Evolutionary conservation across 108 stramenopile genomes (phyloP), one percentile per base, ranked within the genome.

Genomic region (Nannochloropsis gaditana): DNA sequence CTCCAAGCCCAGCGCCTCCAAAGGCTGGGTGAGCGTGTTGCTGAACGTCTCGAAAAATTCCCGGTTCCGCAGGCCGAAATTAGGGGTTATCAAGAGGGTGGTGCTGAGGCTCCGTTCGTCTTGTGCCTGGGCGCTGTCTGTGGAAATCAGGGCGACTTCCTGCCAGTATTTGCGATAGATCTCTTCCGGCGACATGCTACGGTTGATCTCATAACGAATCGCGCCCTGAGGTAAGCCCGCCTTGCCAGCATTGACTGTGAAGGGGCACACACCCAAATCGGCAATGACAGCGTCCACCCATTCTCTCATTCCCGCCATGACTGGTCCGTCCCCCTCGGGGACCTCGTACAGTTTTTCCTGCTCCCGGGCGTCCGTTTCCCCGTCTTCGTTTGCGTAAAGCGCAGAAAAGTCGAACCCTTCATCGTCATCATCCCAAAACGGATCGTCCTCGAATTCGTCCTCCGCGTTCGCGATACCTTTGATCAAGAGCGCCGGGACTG

Each of bases 241-340:
- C 80, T 86, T 83, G 9, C 94, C 90, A 4, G 95, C 91, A 43
- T 91, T 91, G 45, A 90, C 91, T 11, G 95, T 94, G 90, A 98
- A 98, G 9, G 97, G 97, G 89, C 97, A 98, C 11, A 98, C 90
- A 2, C 96, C 96, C 94, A 97, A 90, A 85, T 94, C 95, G 11
- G 94, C 91, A 90, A 96, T 95, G 84, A 98, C 94, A 21, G 91
- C 92, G 5, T 87, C 84, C 10, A 94, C 94, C 95, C 95, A 95
- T 41, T 80, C 79, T 85, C 94, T 94, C 45, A 91, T 86, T 9
- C 93, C 44, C 11, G 90, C 88, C 21, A 92, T 79, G 42, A 95
- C 92, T 9, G 86, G 86, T 15, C 91, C 93, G 82, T 96, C 94
- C 80, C 93, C 90, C 45, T 90, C 84, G 21, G 94, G 94, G 42